Conservation (phyloP, 169 alveolate genomes). For the Cryptosporidium sp. region DNA sequence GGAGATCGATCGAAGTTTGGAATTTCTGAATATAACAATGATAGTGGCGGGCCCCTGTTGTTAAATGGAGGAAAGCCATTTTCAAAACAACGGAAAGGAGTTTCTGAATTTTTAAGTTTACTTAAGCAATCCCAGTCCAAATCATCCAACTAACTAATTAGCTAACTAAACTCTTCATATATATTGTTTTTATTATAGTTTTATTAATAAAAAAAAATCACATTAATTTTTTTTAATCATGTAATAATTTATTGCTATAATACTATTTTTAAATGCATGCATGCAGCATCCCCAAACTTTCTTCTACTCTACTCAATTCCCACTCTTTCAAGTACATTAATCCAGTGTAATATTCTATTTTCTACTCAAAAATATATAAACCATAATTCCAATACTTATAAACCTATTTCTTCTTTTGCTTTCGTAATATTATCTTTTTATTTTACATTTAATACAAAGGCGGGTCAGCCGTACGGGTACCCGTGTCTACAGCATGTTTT, state of each 20-base stretch:
- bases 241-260: not conserved
- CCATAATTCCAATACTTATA: not conserved
- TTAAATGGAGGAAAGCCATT: conserved; percentile 3
- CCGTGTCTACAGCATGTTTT: conserved; percentile 2
- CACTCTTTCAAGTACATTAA: not conserved
- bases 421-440: not conserved
- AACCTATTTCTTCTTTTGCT: not conserved
- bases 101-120: conserved; percentile 5
- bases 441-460: not conserved
- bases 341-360: not conserved
- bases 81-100: conserved; percentile 6
- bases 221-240: not conserved
- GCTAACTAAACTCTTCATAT: not conserved
- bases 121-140: not conserved
- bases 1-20: not conserved
- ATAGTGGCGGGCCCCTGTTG: not conserved
- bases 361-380: not conserved
- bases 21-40: not conserved
- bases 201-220: not conserved
- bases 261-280: not conserved
- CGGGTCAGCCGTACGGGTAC: conserved; percentile 10
- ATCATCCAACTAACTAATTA: not conserved
- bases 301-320: not conserved
- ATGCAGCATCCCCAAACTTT: not conserved
- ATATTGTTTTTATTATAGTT: not conserved